phyloP scores from a whole-genome alignment of 768 basidiomycete species.

The Amanita jacksonii region DNA sequence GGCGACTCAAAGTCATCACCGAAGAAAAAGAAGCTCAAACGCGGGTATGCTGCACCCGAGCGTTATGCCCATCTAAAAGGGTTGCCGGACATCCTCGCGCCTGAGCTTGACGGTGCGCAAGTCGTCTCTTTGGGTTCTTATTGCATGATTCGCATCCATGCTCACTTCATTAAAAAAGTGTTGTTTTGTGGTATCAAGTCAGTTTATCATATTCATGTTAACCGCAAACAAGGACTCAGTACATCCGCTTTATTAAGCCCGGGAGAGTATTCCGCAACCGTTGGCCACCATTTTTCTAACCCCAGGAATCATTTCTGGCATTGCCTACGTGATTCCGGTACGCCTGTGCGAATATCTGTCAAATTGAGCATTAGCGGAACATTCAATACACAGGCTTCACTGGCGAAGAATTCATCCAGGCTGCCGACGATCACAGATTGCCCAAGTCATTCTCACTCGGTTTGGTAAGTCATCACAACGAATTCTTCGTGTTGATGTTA shows the following conservation, averaged over 20 bases:
- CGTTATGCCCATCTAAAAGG: conserved; percentile 39
- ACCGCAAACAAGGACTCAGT: no score
- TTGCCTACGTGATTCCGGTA: conserved; percentile 60
- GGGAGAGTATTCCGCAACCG: conserved; percentile 54
- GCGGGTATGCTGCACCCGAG: conserved; percentile 42
- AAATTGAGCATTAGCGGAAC: neutral
- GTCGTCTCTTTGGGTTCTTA: no score
- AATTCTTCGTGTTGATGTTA: neutral
- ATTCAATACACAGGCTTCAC: conserved; percentile 42
- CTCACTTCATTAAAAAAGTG: conserved; percentile 33
- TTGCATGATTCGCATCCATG: no score
- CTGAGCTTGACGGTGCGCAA: conserved; percentile 48
- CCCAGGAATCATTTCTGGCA: conserved; percentile 80
- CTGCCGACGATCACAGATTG: conserved; percentile 52
- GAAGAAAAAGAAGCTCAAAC: conserved; percentile 23
- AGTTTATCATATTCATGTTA: conserved; percentile 12
- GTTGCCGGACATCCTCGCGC: conserved; percentile 42
- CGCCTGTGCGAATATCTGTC: no score
- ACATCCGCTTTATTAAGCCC: conserved; percentile 39
- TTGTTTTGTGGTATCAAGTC: conserved; percentile 85
- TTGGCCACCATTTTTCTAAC: conserved; percentile 74
- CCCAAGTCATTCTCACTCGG: conserved; percentile 53
- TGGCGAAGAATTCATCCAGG: conserved; percentile 29
- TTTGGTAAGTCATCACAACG: conserved; percentile 37
- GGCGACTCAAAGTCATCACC: neutral